Evolutionary conservation across 352 stramenopile species (phyloP).

Genomic region (Globisporangium spiculum): DNA sequence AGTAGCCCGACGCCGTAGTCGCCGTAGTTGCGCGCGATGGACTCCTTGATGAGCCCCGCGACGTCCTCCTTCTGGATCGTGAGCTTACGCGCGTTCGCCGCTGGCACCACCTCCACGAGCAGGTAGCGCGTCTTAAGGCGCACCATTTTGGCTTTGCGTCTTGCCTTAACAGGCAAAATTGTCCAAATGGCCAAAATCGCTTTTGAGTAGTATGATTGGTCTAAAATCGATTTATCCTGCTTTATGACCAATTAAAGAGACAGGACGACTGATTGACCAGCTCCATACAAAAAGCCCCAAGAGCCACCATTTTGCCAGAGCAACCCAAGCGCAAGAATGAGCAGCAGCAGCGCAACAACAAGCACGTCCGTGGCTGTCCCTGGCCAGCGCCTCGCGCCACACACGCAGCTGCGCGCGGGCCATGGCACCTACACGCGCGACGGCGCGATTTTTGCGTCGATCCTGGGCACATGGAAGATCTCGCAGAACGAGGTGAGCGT

Average conservation of each 20-base stretch:
- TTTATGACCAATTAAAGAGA: background rate
- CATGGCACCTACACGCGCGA: conserved; percentile 55
- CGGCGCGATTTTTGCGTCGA: conserved; percentile 67
- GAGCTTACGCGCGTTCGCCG: conserved; percentile 38
- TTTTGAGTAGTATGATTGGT: background rate
- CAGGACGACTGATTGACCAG: background rate
- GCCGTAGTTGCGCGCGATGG: conserved; percentile 62
- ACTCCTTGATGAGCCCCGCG: conserved; percentile 49
- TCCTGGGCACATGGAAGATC: conserved; percentile 49
- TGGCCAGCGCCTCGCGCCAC: conserved; percentile 47
- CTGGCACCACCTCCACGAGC: conserved; percentile 46
- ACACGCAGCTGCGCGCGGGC: conserved; percentile 38
- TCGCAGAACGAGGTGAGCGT: conserved; percentile 44
- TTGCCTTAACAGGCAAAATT: background rate
- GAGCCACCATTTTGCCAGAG: conserved; percentile 2
- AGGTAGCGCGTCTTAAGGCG: conserved; percentile 78
- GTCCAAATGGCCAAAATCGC: background rate
- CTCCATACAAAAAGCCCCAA: conserved; percentile 19
- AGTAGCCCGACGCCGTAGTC: conserved; percentile 63
- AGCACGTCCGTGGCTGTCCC: conserved; percentile 37
- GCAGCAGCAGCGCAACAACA: conserved; percentile 24
- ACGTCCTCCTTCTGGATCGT: conserved; percentile 62
- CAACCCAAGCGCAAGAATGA: conserved; percentile 16
- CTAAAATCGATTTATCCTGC: background rate
- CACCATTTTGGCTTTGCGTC: conserved; percentile 40